These are phyloP conservation scores for Sicyos edulis DNA, from an alignment of 306 rosid genomes.

Conservation along the genomic window DNA sequence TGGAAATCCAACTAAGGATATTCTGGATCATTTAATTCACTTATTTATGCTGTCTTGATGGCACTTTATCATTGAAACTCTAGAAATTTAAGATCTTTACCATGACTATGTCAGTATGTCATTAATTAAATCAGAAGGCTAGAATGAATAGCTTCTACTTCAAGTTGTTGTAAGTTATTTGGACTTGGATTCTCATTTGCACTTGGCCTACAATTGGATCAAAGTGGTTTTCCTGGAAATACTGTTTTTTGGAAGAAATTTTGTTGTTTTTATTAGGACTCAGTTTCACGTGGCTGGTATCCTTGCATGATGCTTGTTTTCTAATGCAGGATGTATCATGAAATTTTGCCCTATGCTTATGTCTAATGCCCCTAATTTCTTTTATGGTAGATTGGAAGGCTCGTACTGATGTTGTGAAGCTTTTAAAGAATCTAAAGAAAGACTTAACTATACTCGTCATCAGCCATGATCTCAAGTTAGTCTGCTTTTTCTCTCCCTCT, in stretches of 20 bases:
- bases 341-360: constrained; percentile 7
- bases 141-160: neutral
- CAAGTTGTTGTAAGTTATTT: neutral
- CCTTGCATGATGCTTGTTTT: neutral
- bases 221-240: too few species aligned
- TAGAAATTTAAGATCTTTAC: neutral
- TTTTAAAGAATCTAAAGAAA: constrained; percentile 70
- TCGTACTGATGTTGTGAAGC: constrained; percentile 81
- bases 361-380: constrained; percentile 18
- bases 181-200: neutral
- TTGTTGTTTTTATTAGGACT: constrained; percentile 1
- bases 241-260: neutral
- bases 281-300: neutral
- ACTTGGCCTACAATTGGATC: neutral
- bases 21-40: constrained; percentile 12
- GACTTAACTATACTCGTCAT: constrained; percentile 76
- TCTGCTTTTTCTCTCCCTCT: constrained; percentile 18
- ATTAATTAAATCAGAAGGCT: constrained; percentile 1
- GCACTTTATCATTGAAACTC: neutral
- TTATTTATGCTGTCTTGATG: neutral
- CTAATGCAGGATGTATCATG: neutral
- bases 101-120: neutral
- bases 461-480: constrained; percentile 83
- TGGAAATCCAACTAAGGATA: neutral
- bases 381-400: constrained; percentile 79